Evolutionary conservation across 352 stramenopile species (phyloP), one percentile per base, ranked within the genome.

Genomic region (Discostella stelligera): DNA sequence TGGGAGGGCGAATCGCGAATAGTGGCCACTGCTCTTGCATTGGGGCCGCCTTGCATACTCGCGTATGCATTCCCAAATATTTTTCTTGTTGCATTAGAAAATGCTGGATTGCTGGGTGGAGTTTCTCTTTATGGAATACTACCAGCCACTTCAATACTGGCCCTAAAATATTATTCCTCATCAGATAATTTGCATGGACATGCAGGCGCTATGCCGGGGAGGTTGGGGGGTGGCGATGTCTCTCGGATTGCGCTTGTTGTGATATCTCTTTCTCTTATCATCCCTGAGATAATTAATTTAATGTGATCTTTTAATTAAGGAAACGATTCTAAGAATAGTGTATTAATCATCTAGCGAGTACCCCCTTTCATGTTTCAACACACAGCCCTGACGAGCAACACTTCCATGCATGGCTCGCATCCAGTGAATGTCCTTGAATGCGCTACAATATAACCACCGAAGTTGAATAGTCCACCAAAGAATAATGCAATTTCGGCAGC

Each of bases 81-180:
- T 18, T 92, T 92, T 54, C 75, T 89, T 48, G 37, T 53, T 6
- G 87, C 87, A 21, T 59, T 92, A 2, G 87, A 91, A 60, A 76
- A 80, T 49, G 85, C 87, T 11, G 87, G 84, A 5, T 79, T 89
- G 30, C 77, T 92, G 21, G 87, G 87, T 20, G 87, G 84, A 25
- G 82, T 86, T n/a, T 75, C 83, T 39, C 60, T 92, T 7, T 92
- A 90, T 77, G 87, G 87, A 30, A 50, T 92, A 32, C 39, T 92
- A 27, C 87, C 87, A 21, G 87, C 85, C 14, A 66, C 79, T 16
- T 85, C 80, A 69, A 81, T 86, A 46, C 66, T 83, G 5, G 48
- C 56, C 20, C 74, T 85, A 32, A 63, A 77, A 7, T 23, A 60
- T 37, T 18, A 37, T 49, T 59, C 16, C 10, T 78, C 72, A 53